phyloP scores from a whole-genome alignment of 805 yeast species.

The Suhomyces pyralidae region DNA sequence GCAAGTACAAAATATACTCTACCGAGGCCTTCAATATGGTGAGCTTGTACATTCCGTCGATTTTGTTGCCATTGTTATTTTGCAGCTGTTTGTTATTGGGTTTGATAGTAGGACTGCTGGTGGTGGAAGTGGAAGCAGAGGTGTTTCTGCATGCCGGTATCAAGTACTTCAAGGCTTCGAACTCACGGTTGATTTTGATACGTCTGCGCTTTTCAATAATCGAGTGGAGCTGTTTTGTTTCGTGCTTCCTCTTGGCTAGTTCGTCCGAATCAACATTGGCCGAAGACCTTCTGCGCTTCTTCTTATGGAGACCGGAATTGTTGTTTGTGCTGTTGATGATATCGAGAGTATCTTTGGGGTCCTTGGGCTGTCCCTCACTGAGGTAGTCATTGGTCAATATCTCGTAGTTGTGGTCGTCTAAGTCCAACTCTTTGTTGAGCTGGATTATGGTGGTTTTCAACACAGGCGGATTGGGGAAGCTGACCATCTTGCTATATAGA shows the following conservation, averaged over 20 bases:
- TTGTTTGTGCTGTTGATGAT: neutral
- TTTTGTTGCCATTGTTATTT: slow-evolving; percentile 27
- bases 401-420: slow-evolving; percentile 41
- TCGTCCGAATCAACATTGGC: slow-evolving; percentile 39
- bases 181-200: slow-evolving; percentile 76
- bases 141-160: slow-evolving; percentile 75
- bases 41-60: slow-evolving; percentile 73
- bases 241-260: slow-evolving; percentile 38
- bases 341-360: slow-evolving; percentile 6
- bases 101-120: slow-evolving; percentile 19
- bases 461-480: slow-evolving; percentile 39
- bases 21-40: slow-evolving; percentile 81
- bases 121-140: slow-evolving; percentile 21
- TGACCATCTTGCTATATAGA: neutral
- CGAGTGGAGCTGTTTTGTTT: slow-evolving; percentile 56
- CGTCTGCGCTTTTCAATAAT: slow-evolving; percentile 78
- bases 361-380: slow-evolving; percentile 2
- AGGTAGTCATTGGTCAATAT: slow-evolving; percentile 39
- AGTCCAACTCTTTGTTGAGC: slow-evolving; percentile 41
- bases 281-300: slow-evolving; percentile 40
- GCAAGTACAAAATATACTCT: slow-evolving; percentile 71
- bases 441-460: slow-evolving; percentile 45
- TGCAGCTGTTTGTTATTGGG: slow-evolving; percentile 6
- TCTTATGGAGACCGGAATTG: slow-evolving; percentile 10
- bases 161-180: slow-evolving; percentile 71